Base-by-base conservation (phyloP, 1,139 yeast species). In the Pichia sp. region DNA sequence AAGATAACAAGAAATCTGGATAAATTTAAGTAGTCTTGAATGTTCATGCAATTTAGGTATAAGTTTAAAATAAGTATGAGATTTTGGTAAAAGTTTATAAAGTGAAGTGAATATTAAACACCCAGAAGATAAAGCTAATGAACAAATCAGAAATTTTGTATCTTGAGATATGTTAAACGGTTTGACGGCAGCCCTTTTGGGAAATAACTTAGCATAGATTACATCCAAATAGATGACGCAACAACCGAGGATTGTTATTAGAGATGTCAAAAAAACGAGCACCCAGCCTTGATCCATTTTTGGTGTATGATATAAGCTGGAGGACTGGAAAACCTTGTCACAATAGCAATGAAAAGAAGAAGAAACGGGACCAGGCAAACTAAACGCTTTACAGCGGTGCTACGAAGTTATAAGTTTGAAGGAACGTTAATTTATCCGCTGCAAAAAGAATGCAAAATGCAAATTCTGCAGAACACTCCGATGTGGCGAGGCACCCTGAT, bases 91-190 rank as follows among this genome's bases (percentile, higher is more conserved):
- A 52, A 91, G 73, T 55, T 83, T 77, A 68, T 80, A 86, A 54
- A 91, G 69, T 0, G 96, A 79, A 0, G 96, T 89, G 63, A 90
- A 81, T 9, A 87, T 57, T 66, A 86, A 73, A 44, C 89, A 83
- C 0, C 98, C 98, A 0, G 93, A 75, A 58, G 93, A 83, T 49
- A 90, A 71, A 1, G 89, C 77, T 47, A 88, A 72, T 7, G 89
- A 80, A 11, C 80, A 80, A 38, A 84, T 79, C 57, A 87, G 71
- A 61, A 87, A 85, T 8, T 67, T 63, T 55, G 80, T 80, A 63
- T 83, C 84, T 53, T 81, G 78, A 54, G 79, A 75, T 48, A 87
- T 74, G 46, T 76, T 71, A 63, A 86, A 82, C 39, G 79, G 72
- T 63, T 70, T 68, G 55, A 60, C 64, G n/a, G 59, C 60, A 18